These are phyloP conservation scores for Didymosphaeria variabile DNA, from an alignment of 2,329 filamentous ascomycete species.

Conservation along the genomic window DNA sequence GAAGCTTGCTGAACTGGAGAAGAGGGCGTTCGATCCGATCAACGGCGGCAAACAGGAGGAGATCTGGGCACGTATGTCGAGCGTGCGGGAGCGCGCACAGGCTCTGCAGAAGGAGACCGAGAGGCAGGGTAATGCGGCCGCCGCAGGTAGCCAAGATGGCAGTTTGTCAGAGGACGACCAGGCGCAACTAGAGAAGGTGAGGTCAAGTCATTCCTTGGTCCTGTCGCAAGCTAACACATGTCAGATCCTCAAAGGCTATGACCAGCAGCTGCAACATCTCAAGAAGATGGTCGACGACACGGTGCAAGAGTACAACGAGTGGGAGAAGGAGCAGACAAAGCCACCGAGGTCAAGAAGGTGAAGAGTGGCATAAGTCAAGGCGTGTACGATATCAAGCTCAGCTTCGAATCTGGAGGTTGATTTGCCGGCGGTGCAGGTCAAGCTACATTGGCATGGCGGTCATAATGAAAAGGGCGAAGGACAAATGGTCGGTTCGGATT, in stretches of 20 bases:
- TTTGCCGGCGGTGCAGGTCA: not conserved
- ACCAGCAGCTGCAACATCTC: constrained; percentile 78
- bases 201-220: constrained; percentile 28
- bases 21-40: constrained; percentile 75
- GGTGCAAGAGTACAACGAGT: constrained; percentile 67
- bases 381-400: constrained; percentile 15
- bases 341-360: constrained; percentile 29
- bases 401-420: not conserved
- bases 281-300: constrained; percentile 71
- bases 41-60: constrained; percentile 81
- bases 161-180: constrained; percentile 75
- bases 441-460: not conserved
- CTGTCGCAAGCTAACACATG: constrained; percentile 24
- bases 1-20: constrained; percentile 74
- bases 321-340: constrained; percentile 52
- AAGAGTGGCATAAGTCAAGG: not conserved
- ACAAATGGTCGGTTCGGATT: not conserved
- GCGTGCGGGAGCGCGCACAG: constrained; percentile 76
- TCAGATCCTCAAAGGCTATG: constrained; percentile 81
- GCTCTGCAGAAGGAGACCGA: constrained; percentile 78
- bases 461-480: not conserved
- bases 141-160: constrained; percentile 56
- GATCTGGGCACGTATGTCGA: constrained; percentile 83
- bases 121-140: constrained; percentile 63
- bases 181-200: constrained; percentile 77